Evolutionary conservation across 2,329 filamentous ascomycete species (phyloP), one percentile per base, ranked within the genome.

Genomic region (Colletotrichum coccodes): DNA sequence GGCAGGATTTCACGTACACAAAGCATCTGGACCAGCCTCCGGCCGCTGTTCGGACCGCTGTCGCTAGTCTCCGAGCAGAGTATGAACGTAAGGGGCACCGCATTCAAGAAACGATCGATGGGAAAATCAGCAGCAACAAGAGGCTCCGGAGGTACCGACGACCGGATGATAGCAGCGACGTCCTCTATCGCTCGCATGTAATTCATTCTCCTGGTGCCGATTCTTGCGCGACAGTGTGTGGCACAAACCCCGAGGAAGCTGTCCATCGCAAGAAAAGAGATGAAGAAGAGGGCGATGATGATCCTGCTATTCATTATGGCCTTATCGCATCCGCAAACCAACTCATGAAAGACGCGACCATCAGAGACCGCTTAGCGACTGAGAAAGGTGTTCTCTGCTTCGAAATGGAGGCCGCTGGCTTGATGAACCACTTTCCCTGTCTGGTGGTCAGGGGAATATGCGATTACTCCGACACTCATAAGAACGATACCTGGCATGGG

Each of bases 401-500:
- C 11, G 75, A 79, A 28, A 79, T 76, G 77, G 76, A 78, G 11
- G 74, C 75, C 2, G 76, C 78, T 0, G 76, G 78, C 0, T 11
- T 77, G 0, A 73, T 75, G 71, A 70, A 73, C 11, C 53, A 73
- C 1, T 72, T 79, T 2, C 76, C 77, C 0, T 82, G 77, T 34
- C 63, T 83, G 0, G 74, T 79, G 0, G 79, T 83, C 23, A 75
- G 79, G 14, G 81, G 80, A 0, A 79, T 83, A 0, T 83, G 77
- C 26, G 77, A 82, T 47, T 83, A 82, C 49, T 74, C 79, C 8
- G 81, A 83, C 62, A 78, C 74, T 0, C 79, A 82, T 58, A 82
- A 82, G 53, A 76, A 76, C 18, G 76, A 82, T 6, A 47, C 42
- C 5, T 82, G 79, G 81, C 78, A 81, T n/a, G 40, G 44, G 0